Conservation (phyloP, 2,329 filamentous ascomycete genomes). For the Macrophomina tecta region DNA sequence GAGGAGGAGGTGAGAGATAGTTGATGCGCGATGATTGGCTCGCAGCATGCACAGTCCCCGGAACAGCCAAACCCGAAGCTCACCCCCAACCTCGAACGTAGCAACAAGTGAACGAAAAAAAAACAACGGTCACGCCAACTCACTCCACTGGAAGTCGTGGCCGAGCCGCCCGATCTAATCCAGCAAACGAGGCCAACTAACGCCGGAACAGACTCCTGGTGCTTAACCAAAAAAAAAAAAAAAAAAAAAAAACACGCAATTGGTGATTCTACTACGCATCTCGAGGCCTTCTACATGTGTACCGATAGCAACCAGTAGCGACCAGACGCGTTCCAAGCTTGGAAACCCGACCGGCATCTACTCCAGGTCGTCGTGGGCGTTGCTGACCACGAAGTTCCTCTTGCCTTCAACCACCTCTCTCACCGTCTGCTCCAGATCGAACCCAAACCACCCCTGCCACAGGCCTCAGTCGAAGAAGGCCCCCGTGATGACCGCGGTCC, state of each 20-base stretch:
- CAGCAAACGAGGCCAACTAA: no score
- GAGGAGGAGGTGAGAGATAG: background rate
- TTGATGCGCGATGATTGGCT: background rate
- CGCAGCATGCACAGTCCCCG: background rate
- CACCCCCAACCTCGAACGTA: slow-evolving; percentile 6
- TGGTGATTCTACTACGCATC: no score
- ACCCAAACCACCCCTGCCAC: slow-evolving; percentile 56
- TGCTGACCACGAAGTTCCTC: background rate
- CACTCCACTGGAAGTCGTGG: background rate
- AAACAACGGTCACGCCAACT: background rate
- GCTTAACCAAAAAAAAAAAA: no score
- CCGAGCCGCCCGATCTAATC: background rate
- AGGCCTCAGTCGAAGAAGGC: slow-evolving; percentile 68
- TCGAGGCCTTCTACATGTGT: no score
- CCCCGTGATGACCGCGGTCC: slow-evolving; percentile 65
- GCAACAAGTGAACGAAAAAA: background rate
- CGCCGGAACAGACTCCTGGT: no score
- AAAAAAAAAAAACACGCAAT: no score
- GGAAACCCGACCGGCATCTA: no score
- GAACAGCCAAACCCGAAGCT: background rate
- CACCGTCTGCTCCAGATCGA: slow-evolving; percentile 38
- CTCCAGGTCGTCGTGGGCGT: no score
- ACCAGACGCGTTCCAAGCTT: no score
- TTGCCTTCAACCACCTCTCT: background rate
- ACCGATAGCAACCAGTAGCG: no score